Percentiles rank a stretch among this genome's conserved stretches.
These are phyloP conservation scores for Physaria fendleri DNA, from an alignment of 345 rosid genomes.

Conservation along the genomic window DNA sequence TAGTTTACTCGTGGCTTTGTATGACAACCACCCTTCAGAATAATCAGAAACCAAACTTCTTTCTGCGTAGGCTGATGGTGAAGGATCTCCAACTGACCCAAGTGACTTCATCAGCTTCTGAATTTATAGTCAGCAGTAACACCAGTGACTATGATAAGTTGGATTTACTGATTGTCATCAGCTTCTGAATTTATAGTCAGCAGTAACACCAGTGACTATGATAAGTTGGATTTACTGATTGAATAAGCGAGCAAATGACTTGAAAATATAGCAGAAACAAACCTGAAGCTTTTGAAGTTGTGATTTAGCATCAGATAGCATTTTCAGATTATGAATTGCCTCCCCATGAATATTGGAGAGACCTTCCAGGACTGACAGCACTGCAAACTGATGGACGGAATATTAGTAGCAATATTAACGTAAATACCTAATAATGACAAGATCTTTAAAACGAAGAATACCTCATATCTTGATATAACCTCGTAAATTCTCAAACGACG, in stretches of 20 bases:
- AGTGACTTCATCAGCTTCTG: slow-evolving; percentile 69
- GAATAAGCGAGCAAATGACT: slow-evolving; percentile 10
- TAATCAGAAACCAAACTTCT: slow-evolving; percentile 61
- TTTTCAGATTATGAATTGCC: slow-evolving; percentile 32
- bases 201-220: slow-evolving; percentile 23
- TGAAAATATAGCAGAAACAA: slow-evolving; percentile 30
- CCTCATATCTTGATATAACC: slow-evolving; percentile 92
- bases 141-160: slow-evolving; percentile 21
- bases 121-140: slow-evolving; percentile 29
- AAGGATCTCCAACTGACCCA: slow-evolving; percentile 89
- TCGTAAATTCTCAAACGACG: slow-evolving; percentile 84
- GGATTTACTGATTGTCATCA: slow-evolving; percentile 38
- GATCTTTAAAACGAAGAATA: slow-evolving; percentile 21
- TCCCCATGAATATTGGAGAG: slow-evolving; percentile 38
- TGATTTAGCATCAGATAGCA: slow-evolving; percentile 53
- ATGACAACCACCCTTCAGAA: slow-evolving; percentile 69
- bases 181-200: slow-evolving; percentile 52
- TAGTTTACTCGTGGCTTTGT: slow-evolving; percentile 63
- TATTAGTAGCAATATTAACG: slow-evolving; percentile 18
- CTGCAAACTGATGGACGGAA: slow-evolving; percentile 53
- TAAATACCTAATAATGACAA: not conserved
- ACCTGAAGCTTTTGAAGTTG: slow-evolving; percentile 86
- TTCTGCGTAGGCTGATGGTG: slow-evolving; percentile 64
- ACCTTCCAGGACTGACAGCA: slow-evolving; percentile 55
- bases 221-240: slow-evolving; percentile 5